Evolutionary conservation across 257 asterid species (phyloP), one percentile per base, ranked within the genome.

Genomic region (Solanum lycopersicoides): DNA sequence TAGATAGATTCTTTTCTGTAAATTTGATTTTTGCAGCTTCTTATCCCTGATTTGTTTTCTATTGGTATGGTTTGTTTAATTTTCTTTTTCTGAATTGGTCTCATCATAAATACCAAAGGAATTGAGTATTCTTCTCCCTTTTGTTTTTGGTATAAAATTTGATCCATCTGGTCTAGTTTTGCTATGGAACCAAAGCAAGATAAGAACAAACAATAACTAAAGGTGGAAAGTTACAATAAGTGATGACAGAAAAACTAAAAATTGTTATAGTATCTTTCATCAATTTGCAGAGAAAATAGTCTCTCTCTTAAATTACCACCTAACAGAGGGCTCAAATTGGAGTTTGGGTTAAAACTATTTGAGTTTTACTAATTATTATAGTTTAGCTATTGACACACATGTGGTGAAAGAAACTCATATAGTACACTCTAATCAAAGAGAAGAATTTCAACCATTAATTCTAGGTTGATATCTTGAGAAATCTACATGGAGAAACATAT

Each of bases 401-500:
- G 44, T 32, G 3, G 30, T 30, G 85, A 80, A 28, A 28, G 30
- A 28, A 28, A 28, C 30, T 28, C 30, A 28, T 28, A n/a, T n/a
- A n/a, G n/a, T n/a, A n/a, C n/a, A n/a, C n/a, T 14, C 30, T 4
- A 1, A 13, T 16, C 3, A 28, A 28, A 15, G 6, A 18, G 21
- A 50, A 30, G 4, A 30, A 30, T 5, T 30, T 50, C 69, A 30
- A 50, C 85, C 45, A 82, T 32, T 82, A 82, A 11, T 18, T 45
- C 6, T 30, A 10, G 18, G 65, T 50, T 9, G 59, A 50, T 82
- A 50, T 80, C 85, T 80, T 80, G 30, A 80, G 28, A 82, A 50
- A 82, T 82, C 32, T 50, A 18, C 14, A 35, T 82, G 91, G 90
- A 89, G 87, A 83, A 88, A 88, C 77, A 72, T 14, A 73, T 23